Conservation (phyloP, 1,284 basidiomycete genomes). For the Neonothopanus nambi region DNA sequence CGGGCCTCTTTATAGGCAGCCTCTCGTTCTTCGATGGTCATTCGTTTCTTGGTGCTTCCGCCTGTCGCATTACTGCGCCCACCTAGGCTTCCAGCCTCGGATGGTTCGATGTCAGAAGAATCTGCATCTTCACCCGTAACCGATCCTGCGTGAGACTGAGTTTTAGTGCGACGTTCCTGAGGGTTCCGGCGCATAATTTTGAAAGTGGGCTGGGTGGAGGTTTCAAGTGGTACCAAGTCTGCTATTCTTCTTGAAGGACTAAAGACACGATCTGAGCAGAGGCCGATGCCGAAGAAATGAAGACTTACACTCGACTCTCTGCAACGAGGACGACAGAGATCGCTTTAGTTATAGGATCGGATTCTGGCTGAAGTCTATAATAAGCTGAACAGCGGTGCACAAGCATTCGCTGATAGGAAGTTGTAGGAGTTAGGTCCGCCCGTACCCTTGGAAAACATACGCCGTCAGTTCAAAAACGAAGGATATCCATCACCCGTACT, state of each 20-base stretch:
- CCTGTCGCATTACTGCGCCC: constrained; percentile 63
- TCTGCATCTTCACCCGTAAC: constrained; percentile 72
- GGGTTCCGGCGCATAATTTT: constrained; percentile 78
- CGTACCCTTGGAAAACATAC: constrained; percentile 43
- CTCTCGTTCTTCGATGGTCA: constrained; percentile 47
- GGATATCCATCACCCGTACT: background rate
- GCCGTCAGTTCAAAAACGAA: constrained; percentile 6
- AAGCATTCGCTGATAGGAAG: constrained; percentile 79
- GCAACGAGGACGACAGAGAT: constrained; percentile 55
- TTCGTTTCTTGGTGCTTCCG: constrained; percentile 55
- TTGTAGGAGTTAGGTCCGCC: constrained; percentile 63
- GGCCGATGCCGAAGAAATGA: constrained; percentile 5
- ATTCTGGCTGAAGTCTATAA: constrained; percentile 69
- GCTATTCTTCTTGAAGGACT: constrained; percentile 68
- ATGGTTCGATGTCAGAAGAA: constrained; percentile 73
- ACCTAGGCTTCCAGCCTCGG: constrained; percentile 73
- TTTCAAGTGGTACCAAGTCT: constrained; percentile 79
- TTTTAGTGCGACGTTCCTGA: constrained; percentile 51
- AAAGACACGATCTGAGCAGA: constrained; percentile 14
- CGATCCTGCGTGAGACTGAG: constrained; percentile 65
- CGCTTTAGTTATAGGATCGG: constrained; percentile 60
- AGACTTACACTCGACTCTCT: constrained; percentile 73
- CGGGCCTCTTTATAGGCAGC: constrained; percentile 83
- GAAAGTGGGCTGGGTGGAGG: constrained; percentile 66
- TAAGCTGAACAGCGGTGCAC: constrained; percentile 81